These are phyloP conservation scores for Auriscalpium orientale DNA, from an alignment of 768 basidiomycete species.

Conservation along the genomic window DNA sequence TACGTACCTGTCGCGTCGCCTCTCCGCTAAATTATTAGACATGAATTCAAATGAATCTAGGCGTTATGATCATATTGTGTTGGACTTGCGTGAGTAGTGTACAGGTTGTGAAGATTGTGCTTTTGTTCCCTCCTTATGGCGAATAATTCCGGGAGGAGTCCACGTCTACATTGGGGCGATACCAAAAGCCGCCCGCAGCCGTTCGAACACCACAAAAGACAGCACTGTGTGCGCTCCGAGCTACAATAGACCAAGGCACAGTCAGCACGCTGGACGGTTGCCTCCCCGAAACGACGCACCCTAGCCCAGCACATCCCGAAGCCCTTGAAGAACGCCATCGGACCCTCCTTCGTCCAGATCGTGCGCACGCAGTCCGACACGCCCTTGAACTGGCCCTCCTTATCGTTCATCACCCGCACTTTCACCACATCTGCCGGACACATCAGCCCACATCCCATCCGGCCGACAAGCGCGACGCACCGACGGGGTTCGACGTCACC, in stretches of 20 bases:
- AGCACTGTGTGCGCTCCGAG: conserved; percentile 29
- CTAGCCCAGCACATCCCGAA: conserved; percentile 34
- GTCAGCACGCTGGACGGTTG: background rate
- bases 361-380: conserved; percentile 24
- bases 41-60: background rate
- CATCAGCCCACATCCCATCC: background rate
- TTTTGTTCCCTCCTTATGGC: background rate
- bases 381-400: conserved; percentile 21
- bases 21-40: too few relatives aligned
- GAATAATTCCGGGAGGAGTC: too few relatives aligned
- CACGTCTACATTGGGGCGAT: conserved; percentile 27
- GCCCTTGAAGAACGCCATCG: conserved; percentile 29
- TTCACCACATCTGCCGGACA: conserved; percentile 26
- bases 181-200: conserved; percentile 23
- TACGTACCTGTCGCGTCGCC: too few relatives aligned
- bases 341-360: conserved; percentile 25
- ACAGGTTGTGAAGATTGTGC: background rate
- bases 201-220: conserved; percentile 29
- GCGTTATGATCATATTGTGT: background rate
- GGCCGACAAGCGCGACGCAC: conserved; percentile 11
- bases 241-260: conserved; percentile 9
- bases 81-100: background rate
- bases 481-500: conserved; percentile 29
- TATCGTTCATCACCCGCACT: conserved; percentile 32
- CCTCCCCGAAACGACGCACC: conserved; percentile 15